A percentile compares a stretch with the other conserved stretches of the same genome.
Evolutionary conservation across 139 green algal species (phyloP).

Genomic region (Pseudopediastrum boryanum): DNA sequence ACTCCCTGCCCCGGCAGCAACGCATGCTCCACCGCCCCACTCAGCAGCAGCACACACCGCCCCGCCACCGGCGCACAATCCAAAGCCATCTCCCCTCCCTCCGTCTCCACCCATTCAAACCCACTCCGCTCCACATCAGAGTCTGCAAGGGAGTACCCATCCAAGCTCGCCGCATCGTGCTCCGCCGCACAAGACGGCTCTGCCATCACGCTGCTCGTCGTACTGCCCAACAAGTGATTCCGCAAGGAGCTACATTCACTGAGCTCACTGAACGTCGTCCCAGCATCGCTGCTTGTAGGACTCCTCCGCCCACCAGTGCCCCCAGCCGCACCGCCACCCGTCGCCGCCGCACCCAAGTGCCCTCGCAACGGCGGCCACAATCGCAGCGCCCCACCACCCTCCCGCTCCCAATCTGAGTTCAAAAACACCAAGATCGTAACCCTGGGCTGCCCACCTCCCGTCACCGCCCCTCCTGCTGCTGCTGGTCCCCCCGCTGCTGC

Average conservation of each 20-base stretch:
- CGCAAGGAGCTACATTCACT: slow-evolving; percentile 46
- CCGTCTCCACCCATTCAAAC: slow-evolving; percentile 46
- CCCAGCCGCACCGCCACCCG: slow-evolving; percentile 8
- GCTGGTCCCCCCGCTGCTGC: slow-evolving; percentile 33
- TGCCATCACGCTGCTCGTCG: slow-evolving; percentile 48
- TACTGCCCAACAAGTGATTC: slow-evolving; percentile 31
- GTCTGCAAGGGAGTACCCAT: slow-evolving; percentile 32
- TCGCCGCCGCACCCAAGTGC: background rate
- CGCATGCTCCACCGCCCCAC: slow-evolving; percentile 61
- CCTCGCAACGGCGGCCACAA: slow-evolving; percentile 55
- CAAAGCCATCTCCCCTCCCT: slow-evolving; percentile 44
- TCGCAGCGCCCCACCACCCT: slow-evolving; percentile 51
- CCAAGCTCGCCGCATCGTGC: slow-evolving; percentile 40
- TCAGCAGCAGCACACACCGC: slow-evolving; percentile 56
- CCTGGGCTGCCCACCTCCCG: background rate
- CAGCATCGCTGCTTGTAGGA: slow-evolving; percentile 37
- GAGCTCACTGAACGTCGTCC: slow-evolving; percentile 40
- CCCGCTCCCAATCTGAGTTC: slow-evolving; percentile 42
- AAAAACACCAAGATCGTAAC: slow-evolving; percentile 37
- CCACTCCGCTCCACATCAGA: slow-evolving; percentile 29
- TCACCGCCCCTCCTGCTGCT: slow-evolving; percentile 11
- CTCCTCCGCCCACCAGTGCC: slow-evolving; percentile 23
- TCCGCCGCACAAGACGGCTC: slow-evolving; percentile 37
- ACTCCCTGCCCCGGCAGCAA: slow-evolving; percentile 46
- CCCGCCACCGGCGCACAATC: slow-evolving; percentile 54